These are phyloP conservation scores for Calocybe cyanea DNA, from an alignment of 768 basidiomycete genomes.

Conservation along the genomic window DNA sequence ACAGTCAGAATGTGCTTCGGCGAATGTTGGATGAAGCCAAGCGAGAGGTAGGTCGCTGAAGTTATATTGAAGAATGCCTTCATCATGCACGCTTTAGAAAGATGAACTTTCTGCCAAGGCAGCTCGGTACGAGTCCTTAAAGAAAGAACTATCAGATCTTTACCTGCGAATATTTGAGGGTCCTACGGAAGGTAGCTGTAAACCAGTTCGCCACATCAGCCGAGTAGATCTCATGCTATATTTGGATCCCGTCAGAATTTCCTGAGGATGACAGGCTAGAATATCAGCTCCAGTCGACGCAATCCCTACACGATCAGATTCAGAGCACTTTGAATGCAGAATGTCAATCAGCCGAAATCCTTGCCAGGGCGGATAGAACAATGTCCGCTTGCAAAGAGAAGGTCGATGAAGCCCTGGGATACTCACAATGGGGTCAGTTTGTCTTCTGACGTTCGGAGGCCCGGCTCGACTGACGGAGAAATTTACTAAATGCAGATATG, in stretches of 20 bases:
- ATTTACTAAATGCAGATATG: slow-evolving; percentile 28
- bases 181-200: slow-evolving; percentile 33
- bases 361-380: slow-evolving; percentile 31
- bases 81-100: slow-evolving; percentile 20
- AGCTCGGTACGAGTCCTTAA: slow-evolving; percentile 23
- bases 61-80: not conserved
- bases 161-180: slow-evolving; percentile 42
- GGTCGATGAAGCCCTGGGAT: slow-evolving; percentile 33
- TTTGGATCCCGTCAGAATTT: slow-evolving; percentile 26
- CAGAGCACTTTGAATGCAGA: slow-evolving; percentile 34
- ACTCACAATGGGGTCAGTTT: slow-evolving; percentile 37
- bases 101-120: slow-evolving; percentile 30
- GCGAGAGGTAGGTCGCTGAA: slow-evolving; percentile 27
- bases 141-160: slow-evolving; percentile 33
- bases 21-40: slow-evolving; percentile 32
- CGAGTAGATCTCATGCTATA: not conserved
- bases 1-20: slow-evolving; percentile 26
- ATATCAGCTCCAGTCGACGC: slow-evolving; percentile 29
- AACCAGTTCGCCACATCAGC: not conserved
- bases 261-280: slow-evolving; percentile 44
- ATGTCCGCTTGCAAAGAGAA: slow-evolving; percentile 28
- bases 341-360: slow-evolving; percentile 35
- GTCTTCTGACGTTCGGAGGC: not conserved
- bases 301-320: slow-evolving; percentile 29
- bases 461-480: slow-evolving; percentile 5